Percentiles rank a stretch among this genome's conserved stretches.
Conservation (phyloP, 1,284 basidiomycete species). For the Chondrostereum purpureum region DNA sequence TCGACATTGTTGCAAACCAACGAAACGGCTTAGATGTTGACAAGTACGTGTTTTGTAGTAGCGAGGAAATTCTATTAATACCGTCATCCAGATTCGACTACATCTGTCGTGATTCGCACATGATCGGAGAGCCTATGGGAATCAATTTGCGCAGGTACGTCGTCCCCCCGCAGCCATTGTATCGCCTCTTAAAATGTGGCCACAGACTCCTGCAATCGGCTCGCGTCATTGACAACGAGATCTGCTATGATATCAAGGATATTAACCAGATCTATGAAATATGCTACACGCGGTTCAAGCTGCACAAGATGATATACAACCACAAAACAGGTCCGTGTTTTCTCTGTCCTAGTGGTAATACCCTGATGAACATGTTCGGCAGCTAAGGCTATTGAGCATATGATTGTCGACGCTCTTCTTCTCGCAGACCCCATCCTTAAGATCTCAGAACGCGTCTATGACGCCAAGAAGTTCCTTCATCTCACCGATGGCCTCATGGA, state of each 20-base stretch:
- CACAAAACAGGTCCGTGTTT: slow-evolving; percentile 58
- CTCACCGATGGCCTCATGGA: slow-evolving; percentile 64
- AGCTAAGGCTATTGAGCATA: slow-evolving; percentile 74
- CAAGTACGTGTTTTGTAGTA: slow-evolving; percentile 31
- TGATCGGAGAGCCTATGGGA: slow-evolving; percentile 53
- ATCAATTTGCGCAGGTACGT: slow-evolving; percentile 11
- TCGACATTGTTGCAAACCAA: slow-evolving; percentile 74
- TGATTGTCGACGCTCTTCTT: slow-evolving; percentile 69
- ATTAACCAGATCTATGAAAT: slow-evolving; percentile 68
- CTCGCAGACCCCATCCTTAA: slow-evolving; percentile 56
- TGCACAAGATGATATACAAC: slow-evolving; percentile 73
- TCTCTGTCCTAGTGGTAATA: background rate
- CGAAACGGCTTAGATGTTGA: slow-evolving; percentile 77
- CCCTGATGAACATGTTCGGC: slow-evolving; percentile 2
- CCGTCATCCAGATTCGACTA: slow-evolving; percentile 61
- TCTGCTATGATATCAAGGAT: slow-evolving; percentile 77
- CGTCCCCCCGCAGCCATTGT: background rate
- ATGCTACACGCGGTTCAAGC: slow-evolving; percentile 62
- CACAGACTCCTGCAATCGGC: slow-evolving; percentile 63
- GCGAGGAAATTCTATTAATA: too few species aligned
- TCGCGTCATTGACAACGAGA: slow-evolving; percentile 63
- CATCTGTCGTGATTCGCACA: slow-evolving; percentile 64
- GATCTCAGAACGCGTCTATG: slow-evolving; percentile 48
- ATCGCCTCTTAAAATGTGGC: background rate
- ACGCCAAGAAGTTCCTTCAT: slow-evolving; percentile 52